Base-by-base conservation (phyloP, 2,329 filamentous ascomycete species). In the Dactylonectria estremocensis region DNA sequence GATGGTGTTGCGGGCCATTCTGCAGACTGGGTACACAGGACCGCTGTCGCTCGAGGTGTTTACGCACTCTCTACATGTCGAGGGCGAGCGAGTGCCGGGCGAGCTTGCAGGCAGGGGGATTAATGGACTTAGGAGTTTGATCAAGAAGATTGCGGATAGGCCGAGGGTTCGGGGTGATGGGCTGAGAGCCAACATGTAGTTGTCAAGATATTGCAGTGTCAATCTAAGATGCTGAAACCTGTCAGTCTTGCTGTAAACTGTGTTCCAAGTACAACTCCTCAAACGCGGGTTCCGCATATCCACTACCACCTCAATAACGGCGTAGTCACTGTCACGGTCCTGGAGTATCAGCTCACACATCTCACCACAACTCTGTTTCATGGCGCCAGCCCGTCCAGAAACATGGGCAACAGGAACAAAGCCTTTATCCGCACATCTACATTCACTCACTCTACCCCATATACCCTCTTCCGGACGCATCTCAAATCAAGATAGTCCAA, bases 31-130 rank as follows among this genome's bases (percentile, higher is more conserved):
- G 16, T 69, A 69, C 31, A 60, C 66, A n/a, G 68, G 68, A 2
- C 68, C 68, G 5, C 35, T 69, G 35, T 69, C 68, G 2, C 28
- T 69, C n/a, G 68, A 69, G 33, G 68, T 68, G 1, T 69, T 69
- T 31, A 59, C 65, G 6, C 46, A 58, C 16, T 69, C 65, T 16
- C 31, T 69, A 2, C 68, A 68, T 31, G 37, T 56, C 16, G 14
- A 35, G 2, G 58, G 68, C 1, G 52, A 50, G n/a, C 20, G n/a
- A 6, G 65, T 69, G 11, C 68, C 68, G 6, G 11, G 14, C 10
- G 16, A 46, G 10, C 11, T 66, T 24, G 59, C 64, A n/a, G 10
- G n/a, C 22, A 48, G 64, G n/a, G 64, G 64, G 2, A 66, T 66
- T 7, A 58, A 48, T 43, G 64, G 59, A 8, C 6, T 66, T 5